Evolutionary conservation across 2,329 filamentous ascomycete species (phyloP).

Genomic region (Trichophyton simii): DNA sequence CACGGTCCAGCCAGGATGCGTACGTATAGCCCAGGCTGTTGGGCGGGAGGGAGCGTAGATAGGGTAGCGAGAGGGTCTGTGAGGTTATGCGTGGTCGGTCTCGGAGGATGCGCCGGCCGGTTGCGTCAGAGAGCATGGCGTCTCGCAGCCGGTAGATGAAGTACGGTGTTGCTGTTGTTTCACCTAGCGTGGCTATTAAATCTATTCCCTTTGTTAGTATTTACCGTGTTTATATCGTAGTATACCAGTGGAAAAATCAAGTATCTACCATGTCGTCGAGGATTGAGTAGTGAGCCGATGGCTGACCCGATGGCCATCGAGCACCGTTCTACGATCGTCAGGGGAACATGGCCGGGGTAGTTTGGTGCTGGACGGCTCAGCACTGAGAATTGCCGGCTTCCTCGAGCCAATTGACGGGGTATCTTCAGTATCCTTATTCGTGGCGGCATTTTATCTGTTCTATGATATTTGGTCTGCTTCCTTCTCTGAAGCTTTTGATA

Average conservation of each 20-base stretch:
- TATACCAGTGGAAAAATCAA: not conserved
- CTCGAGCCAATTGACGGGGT: not conserved
- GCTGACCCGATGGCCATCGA: constrained; percentile 54
- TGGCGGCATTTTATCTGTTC: not conserved
- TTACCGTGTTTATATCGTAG: not conserved
- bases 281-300: constrained; percentile 53
- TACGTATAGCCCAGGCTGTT: constrained; percentile 73
- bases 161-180: constrained; percentile 86
- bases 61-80: constrained; percentile 50
- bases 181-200: constrained; percentile 85
- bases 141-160: constrained; percentile 86
- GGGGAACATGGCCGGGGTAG: constrained; percentile 84
- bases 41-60: constrained; percentile 57
- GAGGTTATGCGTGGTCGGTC: constrained; percentile 82
- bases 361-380: constrained; percentile 74
- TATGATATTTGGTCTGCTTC: not conserved
- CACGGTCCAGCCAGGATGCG: constrained; percentile 80
- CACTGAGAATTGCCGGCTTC: constrained; percentile 55
- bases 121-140: constrained; percentile 74
- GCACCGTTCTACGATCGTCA: constrained; percentile 64
- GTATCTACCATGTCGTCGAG: constrained; percentile 58
- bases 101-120: constrained; percentile 80
- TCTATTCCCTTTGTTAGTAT: constrained; percentile 41
- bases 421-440: not conserved
- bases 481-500: constrained; percentile 11